Evolutionary conservation across 768 basidiomycete genomes (phyloP), one percentile per base, ranked within the genome.

Genomic region (Gymnopilus dilepis): DNA sequence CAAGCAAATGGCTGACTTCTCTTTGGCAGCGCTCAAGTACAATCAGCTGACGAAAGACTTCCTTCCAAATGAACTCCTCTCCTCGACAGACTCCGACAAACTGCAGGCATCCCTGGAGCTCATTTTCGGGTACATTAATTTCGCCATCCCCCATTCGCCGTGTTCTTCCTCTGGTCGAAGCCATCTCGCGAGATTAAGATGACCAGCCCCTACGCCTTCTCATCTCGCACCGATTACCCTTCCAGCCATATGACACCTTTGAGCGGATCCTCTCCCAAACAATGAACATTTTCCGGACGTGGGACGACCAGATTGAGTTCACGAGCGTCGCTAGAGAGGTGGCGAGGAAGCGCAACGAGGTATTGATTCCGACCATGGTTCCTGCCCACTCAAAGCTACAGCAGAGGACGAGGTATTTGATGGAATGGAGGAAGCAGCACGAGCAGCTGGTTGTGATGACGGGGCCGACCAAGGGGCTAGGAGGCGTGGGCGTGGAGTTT

Each of bases 1-100:
- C 15, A 12, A 22, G 37, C 6, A 15, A 34, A 41, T 22, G 43
- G 15, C 31, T 53, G 55, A 13, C 30, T 53, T 58, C 12, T 58
- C 60, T 52, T 22, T 8, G 22, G 2, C 66, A 94, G 97, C 98
- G 11, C 95, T 96, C 81, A 98, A 97, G 74, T 96, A 98, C 80
- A 99, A 99, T 70, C 90, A 92, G 64, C 83, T 99, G 58, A 99
- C 99, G 97, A 97, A 97, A 77, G 97, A 99, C 71, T 99, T 99
- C 69, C 97, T 97, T 0, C 81, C 99, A 30, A 97, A 99, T 72
- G 97, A 98, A 70, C 87, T 99, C 19, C 84, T 99, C 28, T 94
- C 96, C 8, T 94, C 97, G 0, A 97, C 97, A 2, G 97, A 99
- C 74, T 86, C 99, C 1, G 91, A 92, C 73, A 97, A 96, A 79